Evolutionary conservation across 2,329 filamentous ascomycete genomes (phyloP).

Genomic region (Xylaria sp.): DNA sequence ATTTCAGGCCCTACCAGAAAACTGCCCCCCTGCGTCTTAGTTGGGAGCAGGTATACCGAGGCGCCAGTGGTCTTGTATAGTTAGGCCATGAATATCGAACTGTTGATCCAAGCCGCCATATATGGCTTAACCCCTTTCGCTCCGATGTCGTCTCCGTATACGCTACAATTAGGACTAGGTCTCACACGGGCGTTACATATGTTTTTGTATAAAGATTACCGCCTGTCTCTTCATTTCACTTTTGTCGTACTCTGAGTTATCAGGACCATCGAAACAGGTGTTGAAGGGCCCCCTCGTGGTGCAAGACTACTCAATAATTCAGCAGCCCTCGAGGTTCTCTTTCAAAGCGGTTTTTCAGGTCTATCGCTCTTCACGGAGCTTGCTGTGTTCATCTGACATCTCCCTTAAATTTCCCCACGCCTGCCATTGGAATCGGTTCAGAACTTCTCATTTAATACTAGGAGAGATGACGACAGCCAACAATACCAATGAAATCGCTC

Average conservation of each 20-base stretch:
- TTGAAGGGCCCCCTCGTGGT: background rate
- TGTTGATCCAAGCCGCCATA: background rate
- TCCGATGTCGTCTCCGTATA: too few relatives aligned
- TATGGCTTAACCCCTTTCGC: background rate
- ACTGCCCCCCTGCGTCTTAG: too few relatives aligned
- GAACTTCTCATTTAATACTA: background rate
- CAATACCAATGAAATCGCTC: background rate
- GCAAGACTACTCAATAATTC: too few relatives aligned
- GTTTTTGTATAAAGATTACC: background rate
- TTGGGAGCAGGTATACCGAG: too few relatives aligned
- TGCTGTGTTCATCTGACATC: background rate
- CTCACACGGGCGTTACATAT: background rate
- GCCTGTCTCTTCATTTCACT: background rate
- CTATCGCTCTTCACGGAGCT: too few relatives aligned
- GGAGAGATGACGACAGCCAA: slow-evolving; percentile 1
- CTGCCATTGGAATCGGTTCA: background rate
- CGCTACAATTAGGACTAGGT: too few relatives aligned
- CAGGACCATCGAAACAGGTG: background rate
- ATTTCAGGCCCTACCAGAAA: background rate
- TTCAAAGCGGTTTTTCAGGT: too few relatives aligned
- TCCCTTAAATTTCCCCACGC: background rate
- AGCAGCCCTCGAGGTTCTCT: too few relatives aligned
- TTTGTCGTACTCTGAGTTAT: background rate
- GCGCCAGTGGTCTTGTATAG: too few relatives aligned
- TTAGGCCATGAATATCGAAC: too few relatives aligned